Evolutionary conservation across 352 stramenopile species (phyloP).

Genomic region (Halophytophthora polymorphica): DNA sequence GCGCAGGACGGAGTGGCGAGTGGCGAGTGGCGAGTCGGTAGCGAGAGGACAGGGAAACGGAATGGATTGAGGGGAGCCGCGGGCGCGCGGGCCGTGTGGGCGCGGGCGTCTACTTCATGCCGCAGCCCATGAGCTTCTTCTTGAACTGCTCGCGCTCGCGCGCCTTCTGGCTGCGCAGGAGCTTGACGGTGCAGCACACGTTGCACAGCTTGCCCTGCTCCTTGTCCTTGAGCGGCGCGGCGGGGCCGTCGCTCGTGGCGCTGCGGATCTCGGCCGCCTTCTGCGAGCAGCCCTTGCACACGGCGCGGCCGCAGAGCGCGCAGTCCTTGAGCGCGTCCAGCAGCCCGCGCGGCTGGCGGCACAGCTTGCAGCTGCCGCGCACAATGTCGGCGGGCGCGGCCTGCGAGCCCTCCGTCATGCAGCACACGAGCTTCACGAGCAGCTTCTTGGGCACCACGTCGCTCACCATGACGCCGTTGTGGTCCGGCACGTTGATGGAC

Average conservation of each 20-base stretch:
- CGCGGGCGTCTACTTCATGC: conserved; percentile 52
- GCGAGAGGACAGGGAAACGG: too few species aligned
- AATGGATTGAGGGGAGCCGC: too few species aligned
- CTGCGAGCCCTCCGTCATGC: conserved; percentile 77
- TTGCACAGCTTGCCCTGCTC: conserved; percentile 63
- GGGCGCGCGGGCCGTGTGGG: conserved; percentile 5
- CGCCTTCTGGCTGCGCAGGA: conserved; percentile 72
- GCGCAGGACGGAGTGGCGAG: neutral
- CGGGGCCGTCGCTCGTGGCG: conserved; percentile 31
- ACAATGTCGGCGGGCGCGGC: conserved; percentile 45
- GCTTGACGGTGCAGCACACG: conserved; percentile 76
- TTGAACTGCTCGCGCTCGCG: conserved; percentile 75
- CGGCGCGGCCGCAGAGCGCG: conserved; percentile 64
- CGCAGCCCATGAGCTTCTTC: conserved; percentile 70
- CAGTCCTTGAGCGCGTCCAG: conserved; percentile 77
- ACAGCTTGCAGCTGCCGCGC: conserved; percentile 78
- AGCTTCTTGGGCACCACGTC: conserved; percentile 74
- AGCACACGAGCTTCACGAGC: conserved; percentile 73
- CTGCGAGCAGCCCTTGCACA: conserved; percentile 84
- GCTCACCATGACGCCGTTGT: conserved; percentile 75
- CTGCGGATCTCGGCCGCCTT: conserved; percentile 70
- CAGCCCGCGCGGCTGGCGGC: conserved; percentile 71
- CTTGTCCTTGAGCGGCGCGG: conserved; percentile 50
- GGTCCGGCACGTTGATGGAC: conserved; percentile 82
- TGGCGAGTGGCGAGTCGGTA: too few species aligned